Evolutionary conservation across 176 grass and related monocot genomes (phyloP).

Genomic region (Musa beccarii): DNA sequence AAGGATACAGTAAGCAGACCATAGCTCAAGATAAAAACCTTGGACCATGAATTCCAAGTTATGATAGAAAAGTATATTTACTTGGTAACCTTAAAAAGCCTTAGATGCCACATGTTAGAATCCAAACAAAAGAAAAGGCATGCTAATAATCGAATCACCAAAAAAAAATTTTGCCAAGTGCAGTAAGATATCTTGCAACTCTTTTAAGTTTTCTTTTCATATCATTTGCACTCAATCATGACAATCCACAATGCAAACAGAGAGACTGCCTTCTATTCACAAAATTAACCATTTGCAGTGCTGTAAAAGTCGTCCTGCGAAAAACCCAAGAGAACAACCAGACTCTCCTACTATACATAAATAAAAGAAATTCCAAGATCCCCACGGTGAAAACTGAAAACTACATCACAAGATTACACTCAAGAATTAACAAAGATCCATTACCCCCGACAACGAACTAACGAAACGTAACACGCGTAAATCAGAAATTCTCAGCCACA

Average conservation of each 20-base stretch:
- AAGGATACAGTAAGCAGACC: neutral
- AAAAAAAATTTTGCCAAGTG: neutral
- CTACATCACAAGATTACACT: neutral
- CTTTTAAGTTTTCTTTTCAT: neutral
- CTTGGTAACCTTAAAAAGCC: neutral
- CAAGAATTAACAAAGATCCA: neutral
- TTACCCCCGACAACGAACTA: neutral
- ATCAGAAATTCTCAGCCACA: neutral
- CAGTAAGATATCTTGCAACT: neutral
- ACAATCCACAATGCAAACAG: neutral
- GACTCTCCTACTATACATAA: neutral
- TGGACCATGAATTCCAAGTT: neutral
- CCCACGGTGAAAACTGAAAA: neutral
- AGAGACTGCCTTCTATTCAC: neutral
- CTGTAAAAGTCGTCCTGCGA: neutral
- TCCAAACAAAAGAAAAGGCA: neutral
- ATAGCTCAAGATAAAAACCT: neutral
- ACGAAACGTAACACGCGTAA: neutral
- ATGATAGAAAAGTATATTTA: neutral
- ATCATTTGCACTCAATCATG: neutral
- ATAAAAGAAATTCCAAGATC: neutral
- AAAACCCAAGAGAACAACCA: neutral
- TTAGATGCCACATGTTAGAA: neutral
- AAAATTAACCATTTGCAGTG: neutral
- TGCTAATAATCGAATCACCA: neutral